Evolutionary conservation across 768 basidiomycete species (phyloP).

Genomic region (Russula ochroleuca): DNA sequence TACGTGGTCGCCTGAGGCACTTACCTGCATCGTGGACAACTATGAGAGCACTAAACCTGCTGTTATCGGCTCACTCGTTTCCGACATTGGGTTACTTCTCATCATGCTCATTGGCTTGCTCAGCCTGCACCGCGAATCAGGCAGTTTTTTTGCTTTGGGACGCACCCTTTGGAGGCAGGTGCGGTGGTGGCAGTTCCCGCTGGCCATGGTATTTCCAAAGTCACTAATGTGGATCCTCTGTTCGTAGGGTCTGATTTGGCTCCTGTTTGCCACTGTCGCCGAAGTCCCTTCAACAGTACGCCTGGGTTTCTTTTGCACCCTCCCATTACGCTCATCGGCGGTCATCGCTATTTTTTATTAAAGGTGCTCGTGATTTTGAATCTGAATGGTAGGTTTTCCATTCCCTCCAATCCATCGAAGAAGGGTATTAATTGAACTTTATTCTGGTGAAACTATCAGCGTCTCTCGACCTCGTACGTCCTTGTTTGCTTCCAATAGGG

Average conservation of each 20-base stretch:
- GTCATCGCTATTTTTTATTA: neutral
- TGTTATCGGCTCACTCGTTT: neutral
- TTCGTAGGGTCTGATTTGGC: constrained; percentile 8
- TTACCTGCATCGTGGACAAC: neutral
- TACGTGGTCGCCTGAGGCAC: too few species aligned
- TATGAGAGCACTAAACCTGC: neutral
- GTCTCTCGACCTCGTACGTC: neutral
- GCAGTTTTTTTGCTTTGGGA: neutral
- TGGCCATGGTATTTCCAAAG: too few species aligned
- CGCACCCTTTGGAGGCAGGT: constrained; percentile 13
- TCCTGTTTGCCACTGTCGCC: neutral
- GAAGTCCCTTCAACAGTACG: neutral
- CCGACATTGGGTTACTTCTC: neutral
- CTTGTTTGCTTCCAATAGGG: neutral
- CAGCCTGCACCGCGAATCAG: neutral
- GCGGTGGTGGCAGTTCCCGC: neutral
- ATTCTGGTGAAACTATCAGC: neutral
- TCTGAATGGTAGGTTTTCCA: neutral
- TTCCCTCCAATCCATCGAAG: neutral
- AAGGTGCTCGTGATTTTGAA: constrained; percentile 9
- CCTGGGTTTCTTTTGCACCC: neutral
- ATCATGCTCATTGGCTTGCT: neutral
- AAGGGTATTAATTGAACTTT: neutral
- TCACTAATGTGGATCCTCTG: neutral
- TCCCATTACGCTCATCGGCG: neutral